Percentiles rank a stretch among this genome's conserved stretches.
Conservation (phyloP, 805 yeast species). For the Lachancea cidri region DNA sequence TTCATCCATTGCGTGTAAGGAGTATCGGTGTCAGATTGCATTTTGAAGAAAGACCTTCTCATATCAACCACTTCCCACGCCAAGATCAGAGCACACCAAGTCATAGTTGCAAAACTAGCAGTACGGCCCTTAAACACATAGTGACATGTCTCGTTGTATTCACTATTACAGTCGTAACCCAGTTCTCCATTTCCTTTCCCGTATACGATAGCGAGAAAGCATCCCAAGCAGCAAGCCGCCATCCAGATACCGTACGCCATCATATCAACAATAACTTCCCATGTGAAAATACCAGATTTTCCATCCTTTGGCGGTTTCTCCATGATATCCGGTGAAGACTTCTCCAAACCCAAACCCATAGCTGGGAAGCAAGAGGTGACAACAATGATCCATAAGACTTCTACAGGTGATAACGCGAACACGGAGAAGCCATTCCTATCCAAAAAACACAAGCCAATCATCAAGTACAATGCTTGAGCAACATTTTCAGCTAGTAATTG, state of each 20-base stretch:
- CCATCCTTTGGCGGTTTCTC: constrained; percentile 88
- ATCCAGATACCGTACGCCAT: constrained; percentile 65
- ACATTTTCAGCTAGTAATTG: constrained; percentile 95
- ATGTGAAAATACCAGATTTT: constrained; percentile 75
- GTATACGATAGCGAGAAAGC: constrained; percentile 62
- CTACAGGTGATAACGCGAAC: constrained; percentile 95
- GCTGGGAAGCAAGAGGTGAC: constrained; percentile 99
- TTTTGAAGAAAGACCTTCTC: constrained; percentile 62
- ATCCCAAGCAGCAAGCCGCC: constrained; percentile 64
- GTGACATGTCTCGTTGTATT: constrained; percentile 43
- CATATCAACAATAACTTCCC: constrained; percentile 62
- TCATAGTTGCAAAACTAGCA: constrained; percentile 72
- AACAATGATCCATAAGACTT: constrained; percentile 93
- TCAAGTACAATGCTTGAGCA: constrained; percentile 78
- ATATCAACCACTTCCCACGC: constrained; percentile 84
- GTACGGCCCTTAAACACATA: constrained; percentile 73
- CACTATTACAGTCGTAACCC: constrained; percentile 59
- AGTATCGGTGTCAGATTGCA: constrained; percentile 61
- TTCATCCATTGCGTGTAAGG: constrained; percentile 55
- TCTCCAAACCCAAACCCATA: constrained; percentile 93
- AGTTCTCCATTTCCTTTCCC: constrained; percentile 61
- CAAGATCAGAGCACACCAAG: constrained; percentile 76
- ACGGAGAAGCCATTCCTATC: constrained; percentile 64
- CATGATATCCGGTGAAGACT: constrained; percentile 94
- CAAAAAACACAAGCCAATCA: constrained; percentile 80